Conservation (phyloP, 208 protist genomes). For the Crithidia expoeki region DNA sequence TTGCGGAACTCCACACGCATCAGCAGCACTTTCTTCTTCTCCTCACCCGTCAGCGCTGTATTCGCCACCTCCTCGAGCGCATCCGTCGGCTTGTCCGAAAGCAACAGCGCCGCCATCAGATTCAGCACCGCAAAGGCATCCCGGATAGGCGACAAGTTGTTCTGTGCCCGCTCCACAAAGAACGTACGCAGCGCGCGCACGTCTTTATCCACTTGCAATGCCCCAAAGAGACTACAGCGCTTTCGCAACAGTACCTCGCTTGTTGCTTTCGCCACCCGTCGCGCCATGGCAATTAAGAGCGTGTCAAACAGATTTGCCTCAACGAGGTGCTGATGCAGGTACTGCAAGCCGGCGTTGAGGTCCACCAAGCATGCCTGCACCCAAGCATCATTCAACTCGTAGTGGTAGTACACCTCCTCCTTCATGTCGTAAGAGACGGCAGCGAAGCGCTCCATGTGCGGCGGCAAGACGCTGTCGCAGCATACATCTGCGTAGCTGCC, state of each 20-base stretch:
- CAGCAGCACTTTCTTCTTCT: conserved; percentile 69
- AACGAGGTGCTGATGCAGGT: conserved; percentile 37
- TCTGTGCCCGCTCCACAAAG: conserved; percentile 52
- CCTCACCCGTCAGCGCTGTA: conserved; percentile 69
- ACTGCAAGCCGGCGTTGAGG: conserved; percentile 39
- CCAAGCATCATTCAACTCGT: conserved; percentile 86
- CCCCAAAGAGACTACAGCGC: conserved; percentile 64
- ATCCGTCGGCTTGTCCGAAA: conserved; percentile 68
- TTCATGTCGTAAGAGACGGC: conserved; percentile 65
- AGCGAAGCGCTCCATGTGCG: conserved; percentile 63
- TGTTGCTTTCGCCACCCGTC: conserved; percentile 28
- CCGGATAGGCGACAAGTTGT: conserved; percentile 57
- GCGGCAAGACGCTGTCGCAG: conserved; percentile 42
- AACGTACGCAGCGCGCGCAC: conserved; percentile 71
- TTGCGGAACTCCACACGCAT: conserved; percentile 68
- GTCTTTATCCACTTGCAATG: conserved; percentile 85
- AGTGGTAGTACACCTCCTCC: conserved; percentile 80
- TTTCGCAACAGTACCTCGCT: conserved; percentile 56
- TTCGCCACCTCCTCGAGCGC: conserved; percentile 68
- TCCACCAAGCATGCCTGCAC: conserved; percentile 66
- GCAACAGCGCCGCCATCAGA: conserved; percentile 58
- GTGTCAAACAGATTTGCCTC: conserved; percentile 53
- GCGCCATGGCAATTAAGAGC: conserved; percentile 52
- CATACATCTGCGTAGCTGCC: conserved; percentile 30
- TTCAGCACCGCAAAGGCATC: conserved; percentile 55